Evolutionary conservation across 208 protist species (phyloP).

Genomic region (Paratrypanosoma confusum): DNA sequence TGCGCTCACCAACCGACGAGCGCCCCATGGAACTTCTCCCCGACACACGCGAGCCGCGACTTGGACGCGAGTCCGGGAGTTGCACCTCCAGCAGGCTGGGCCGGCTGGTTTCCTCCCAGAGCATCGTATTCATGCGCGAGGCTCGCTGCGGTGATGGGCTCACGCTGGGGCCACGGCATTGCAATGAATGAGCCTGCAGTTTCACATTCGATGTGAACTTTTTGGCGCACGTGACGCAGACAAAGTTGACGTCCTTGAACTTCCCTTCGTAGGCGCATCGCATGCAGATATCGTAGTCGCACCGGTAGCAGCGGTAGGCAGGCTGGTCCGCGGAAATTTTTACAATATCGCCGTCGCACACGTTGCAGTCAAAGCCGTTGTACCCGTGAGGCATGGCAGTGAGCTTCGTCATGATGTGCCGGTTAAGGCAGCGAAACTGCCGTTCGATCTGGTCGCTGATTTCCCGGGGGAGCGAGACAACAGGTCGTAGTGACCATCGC

Average conservation of each 20-base stretch:
- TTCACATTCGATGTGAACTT: conserved; percentile 68
- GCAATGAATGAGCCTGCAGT: conserved; percentile 61
- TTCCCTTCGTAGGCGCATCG: conserved; percentile 62
- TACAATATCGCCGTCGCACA: conserved; percentile 69
- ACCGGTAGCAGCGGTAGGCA: conserved; percentile 81
- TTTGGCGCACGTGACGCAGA: conserved; percentile 74
- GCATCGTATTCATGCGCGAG: conserved; percentile 70
- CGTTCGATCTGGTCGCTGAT: conserved; percentile 33
- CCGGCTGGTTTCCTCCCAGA: conserved; percentile 60
- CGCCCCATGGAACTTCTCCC: conserved; percentile 27
- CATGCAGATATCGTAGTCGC: conserved; percentile 83
- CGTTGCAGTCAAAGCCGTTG: conserved; percentile 84
- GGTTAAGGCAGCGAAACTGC: conserved; percentile 64
- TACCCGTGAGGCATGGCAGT: conserved; percentile 75
- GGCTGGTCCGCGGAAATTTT: conserved; percentile 50
- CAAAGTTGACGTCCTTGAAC: conserved; percentile 74
- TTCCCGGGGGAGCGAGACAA: conserved; percentile 66
- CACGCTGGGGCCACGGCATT: conserved; percentile 62
- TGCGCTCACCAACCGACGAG: conserved; percentile 58
- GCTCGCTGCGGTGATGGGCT: conserved; percentile 68
- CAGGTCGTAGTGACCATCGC: conserved; percentile 56
- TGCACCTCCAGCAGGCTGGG: conserved; percentile 59
- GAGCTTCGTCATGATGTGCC: conserved; percentile 76
- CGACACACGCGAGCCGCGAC: conserved; percentile 13
- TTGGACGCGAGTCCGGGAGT: conserved; percentile 21